Conservation (phyloP, 441 rosid species). For the Aleurites moluccanus region DNA sequence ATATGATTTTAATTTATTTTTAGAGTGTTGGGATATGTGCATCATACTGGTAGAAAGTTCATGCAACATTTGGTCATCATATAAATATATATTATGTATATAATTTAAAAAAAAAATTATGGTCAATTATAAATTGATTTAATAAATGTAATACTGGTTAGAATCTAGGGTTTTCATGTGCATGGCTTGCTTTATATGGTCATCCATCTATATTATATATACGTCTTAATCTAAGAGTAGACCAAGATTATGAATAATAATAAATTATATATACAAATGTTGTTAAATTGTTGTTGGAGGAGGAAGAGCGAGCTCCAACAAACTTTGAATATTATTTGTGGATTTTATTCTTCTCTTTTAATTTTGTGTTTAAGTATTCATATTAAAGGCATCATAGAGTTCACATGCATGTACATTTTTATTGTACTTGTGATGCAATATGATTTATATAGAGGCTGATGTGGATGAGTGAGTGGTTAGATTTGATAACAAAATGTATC, state of each 20-base stretch:
- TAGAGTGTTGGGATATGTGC: neutral
- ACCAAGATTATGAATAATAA: conserved; percentile 11
- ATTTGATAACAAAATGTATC: neutral
- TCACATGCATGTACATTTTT: neutral
- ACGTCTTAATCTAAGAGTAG: conserved; percentile 29
- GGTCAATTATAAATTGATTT: neutral
- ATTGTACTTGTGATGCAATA: too few relatives aligned
- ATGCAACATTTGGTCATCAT: conserved; percentile 10
- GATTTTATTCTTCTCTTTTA: too few relatives aligned
- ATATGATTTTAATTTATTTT: neutral
- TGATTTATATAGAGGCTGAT: too few relatives aligned
- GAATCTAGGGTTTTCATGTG: conserved; percentile 39
- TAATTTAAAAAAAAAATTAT: neutral
- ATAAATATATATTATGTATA: too few relatives aligned
- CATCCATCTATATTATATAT: conserved; percentile 2
- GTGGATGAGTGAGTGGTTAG: neutral
- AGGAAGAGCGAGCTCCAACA: conserved; percentile 38
- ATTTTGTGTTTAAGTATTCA: neutral
- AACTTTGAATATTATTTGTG: conserved; percentile 39
- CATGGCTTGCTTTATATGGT: conserved; percentile 34
- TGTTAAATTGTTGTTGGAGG: conserved; percentile 49
- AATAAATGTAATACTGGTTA: conserved; percentile 7
- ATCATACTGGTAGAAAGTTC: conserved; percentile 21
- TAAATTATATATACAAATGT: conserved; percentile 28
- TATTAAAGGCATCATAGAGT: neutral